These are phyloP conservation scores for Trichophyton schoenleinii DNA, from an alignment of 2,329 filamentous ascomycete genomes.

Conservation along the genomic window DNA sequence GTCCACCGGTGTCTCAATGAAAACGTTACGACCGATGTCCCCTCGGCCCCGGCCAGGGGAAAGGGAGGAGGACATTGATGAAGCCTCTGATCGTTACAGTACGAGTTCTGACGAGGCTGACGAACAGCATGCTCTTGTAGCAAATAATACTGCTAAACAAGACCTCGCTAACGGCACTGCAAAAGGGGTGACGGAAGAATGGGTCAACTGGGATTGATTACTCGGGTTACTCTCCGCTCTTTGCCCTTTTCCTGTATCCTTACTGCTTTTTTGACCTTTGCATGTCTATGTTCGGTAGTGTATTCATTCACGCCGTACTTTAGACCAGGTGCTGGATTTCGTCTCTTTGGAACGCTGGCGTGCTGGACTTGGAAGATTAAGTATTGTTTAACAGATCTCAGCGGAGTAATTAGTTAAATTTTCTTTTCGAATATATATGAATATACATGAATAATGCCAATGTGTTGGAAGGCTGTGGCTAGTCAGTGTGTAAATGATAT, in stretches of 20 bases:
- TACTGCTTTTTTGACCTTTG: background rate
- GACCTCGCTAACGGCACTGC: background rate
- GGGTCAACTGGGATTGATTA: constrained; percentile 29
- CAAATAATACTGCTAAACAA: background rate
- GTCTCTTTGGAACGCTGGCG: background rate
- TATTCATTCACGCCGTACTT: background rate
- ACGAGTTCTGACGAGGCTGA: constrained; percentile 12
- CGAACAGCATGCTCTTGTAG: background rate
- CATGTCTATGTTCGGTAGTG: background rate
- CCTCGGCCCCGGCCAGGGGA: constrained; percentile 25
- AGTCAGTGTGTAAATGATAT: too few relatives aligned
- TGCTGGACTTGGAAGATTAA: background rate
- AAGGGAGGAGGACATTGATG: constrained; percentile 21
- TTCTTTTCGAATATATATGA: too few relatives aligned
- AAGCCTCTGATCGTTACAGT: constrained; percentile 15
- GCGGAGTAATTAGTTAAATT: background rate
- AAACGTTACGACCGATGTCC: constrained; percentile 30
- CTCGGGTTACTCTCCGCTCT: background rate
- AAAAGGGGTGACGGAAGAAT: constrained; percentile 19
- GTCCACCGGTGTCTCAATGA: constrained; percentile 32
- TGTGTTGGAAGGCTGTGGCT: too few relatives aligned
- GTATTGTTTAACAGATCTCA: background rate
- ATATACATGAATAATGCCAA: too few relatives aligned
- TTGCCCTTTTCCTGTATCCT: background rate
- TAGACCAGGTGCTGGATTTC: background rate